Conservation (phyloP, 139 green algal species). For the Dunaliella primolecta region DNA sequence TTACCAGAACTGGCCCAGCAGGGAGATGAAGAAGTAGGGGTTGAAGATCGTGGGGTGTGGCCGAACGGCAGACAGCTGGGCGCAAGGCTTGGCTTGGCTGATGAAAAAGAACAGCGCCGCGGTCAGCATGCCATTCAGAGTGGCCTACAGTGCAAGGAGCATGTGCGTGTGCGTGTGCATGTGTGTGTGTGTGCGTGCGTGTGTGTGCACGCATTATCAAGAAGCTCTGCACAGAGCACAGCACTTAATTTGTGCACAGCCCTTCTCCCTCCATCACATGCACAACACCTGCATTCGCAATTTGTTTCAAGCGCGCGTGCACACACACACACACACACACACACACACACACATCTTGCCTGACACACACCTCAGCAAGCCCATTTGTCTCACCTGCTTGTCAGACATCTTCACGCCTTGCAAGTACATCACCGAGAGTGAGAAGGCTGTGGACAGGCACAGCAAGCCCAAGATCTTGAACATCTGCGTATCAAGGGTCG, state of each 20-base stretch:
- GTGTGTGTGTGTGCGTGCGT: no score
- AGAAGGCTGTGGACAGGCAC: conserved; percentile 91
- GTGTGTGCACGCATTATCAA: no score
- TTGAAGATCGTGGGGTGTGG: conserved; percentile 94
- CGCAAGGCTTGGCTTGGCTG: conserved; percentile 82
- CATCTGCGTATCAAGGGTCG: conserved; percentile 73
- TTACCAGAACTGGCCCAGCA: conserved; percentile 87
- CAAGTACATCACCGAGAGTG: conserved; percentile 90
- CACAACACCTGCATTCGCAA: no score
- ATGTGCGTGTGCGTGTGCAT: background rate
- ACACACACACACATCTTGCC: background rate
- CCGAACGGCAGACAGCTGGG: conserved; percentile 66
- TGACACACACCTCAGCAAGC: background rate
- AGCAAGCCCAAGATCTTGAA: conserved; percentile 99
- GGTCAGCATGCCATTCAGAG: conserved; percentile 73
- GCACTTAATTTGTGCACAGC: no score
- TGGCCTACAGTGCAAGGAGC: conserved; percentile 52
- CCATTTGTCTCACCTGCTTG: conserved; percentile 54
- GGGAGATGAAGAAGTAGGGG: conserved; percentile 86
- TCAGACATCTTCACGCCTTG: conserved; percentile 86
- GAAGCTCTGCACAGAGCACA: no score
- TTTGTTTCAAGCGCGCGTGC: no score
- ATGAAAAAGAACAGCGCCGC: conserved; percentile 94
- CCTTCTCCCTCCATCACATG: no score
- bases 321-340: background rate